A percentile compares a stretch with the other conserved stretches of the same genome.
phyloP scores from a whole-genome alignment of 1,284 basidiomycete species.

The Pascua sp. region DNA sequence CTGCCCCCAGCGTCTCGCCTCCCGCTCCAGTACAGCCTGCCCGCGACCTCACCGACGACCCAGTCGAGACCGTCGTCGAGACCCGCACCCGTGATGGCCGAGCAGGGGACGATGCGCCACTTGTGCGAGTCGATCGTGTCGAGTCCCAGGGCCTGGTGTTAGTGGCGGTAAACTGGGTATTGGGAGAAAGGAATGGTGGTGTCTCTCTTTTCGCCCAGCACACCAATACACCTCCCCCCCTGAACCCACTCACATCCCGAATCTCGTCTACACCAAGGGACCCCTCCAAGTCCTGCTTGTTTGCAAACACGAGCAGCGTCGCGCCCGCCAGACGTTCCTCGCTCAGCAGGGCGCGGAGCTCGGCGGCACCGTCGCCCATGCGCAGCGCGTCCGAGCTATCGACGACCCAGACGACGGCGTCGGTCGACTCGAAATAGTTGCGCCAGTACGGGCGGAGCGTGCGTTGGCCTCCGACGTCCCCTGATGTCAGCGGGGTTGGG shows the following conservation, averaged over 20 bases:
- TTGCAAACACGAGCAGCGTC: constrained; percentile 94
- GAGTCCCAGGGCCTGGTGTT: constrained; percentile 67
- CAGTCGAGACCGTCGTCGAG: constrained; percentile 84
- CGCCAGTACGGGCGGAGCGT: constrained; percentile 96
- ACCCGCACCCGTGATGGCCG: constrained; percentile 83
- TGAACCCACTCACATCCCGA: constrained; percentile 59
- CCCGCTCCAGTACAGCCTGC: constrained; percentile 54
- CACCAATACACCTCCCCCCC: neutral
- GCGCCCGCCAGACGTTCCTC: constrained; percentile 96
- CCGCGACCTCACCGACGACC: constrained; percentile 87
- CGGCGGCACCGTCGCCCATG: constrained; percentile 81
- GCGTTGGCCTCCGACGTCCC: constrained; percentile 97
- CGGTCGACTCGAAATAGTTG: constrained; percentile 99
- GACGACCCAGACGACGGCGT: constrained; percentile 98
- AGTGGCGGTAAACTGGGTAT: neutral
- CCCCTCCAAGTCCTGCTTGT: constrained; percentile 93
- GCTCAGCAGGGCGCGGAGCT: constrained; percentile 76
- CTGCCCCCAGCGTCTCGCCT: neutral
- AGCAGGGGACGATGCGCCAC: constrained; percentile 89
- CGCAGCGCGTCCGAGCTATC: constrained; percentile 88
- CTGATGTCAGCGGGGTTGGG: constrained; percentile 40
- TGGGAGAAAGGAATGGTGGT: neutral
- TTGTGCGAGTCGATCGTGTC: constrained; percentile 74
- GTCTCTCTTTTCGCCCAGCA: neutral
- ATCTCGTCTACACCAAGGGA: constrained; percentile 81